These are phyloP conservation scores for Pyrenopolyporus hunteri DNA, from an alignment of 495 filamentous ascomycete species.

Conservation along the genomic window DNA sequence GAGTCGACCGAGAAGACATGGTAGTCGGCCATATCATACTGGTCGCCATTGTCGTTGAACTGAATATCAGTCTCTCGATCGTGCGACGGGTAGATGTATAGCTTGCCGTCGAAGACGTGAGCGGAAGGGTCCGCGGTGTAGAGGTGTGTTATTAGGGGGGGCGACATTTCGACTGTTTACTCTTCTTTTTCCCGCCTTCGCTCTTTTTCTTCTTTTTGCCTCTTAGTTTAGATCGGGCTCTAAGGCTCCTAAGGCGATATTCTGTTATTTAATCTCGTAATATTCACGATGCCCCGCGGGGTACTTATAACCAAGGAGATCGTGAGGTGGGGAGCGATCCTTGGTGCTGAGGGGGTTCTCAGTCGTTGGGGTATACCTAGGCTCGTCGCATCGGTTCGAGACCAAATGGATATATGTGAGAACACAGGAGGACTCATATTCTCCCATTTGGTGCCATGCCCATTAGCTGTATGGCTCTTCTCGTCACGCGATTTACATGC, in stretches of 20 bases:
- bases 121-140: conserved; percentile 75
- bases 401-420: conserved; percentile 5
- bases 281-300: conserved; percentile 2
- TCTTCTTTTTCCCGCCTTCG: background rate
- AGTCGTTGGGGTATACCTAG: background rate
- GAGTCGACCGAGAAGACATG: conserved; percentile 65
- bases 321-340: conserved; percentile 32
- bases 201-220: background rate
- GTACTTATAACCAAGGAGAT: conserved; percentile 19
- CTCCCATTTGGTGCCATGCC: background rate
- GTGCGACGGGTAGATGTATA: conserved; percentile 72
- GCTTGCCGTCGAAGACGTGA: conserved; percentile 65
- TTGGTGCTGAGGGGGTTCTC: conserved; percentile 36
- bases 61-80: conserved; percentile 66
- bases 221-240: background rate
- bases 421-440: background rate
- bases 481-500: conserved; percentile 15
- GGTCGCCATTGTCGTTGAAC: conserved; percentile 80
- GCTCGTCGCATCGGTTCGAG: background rate
- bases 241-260: background rate
- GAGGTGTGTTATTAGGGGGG: conserved; percentile 67
- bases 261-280: background rate
- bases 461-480: background rate
- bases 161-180: conserved; percentile 42
- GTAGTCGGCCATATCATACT: conserved; percentile 81